Evolutionary conservation across 768 basidiomycete species (phyloP).

Genomic region (Trametes maxima): DNA sequence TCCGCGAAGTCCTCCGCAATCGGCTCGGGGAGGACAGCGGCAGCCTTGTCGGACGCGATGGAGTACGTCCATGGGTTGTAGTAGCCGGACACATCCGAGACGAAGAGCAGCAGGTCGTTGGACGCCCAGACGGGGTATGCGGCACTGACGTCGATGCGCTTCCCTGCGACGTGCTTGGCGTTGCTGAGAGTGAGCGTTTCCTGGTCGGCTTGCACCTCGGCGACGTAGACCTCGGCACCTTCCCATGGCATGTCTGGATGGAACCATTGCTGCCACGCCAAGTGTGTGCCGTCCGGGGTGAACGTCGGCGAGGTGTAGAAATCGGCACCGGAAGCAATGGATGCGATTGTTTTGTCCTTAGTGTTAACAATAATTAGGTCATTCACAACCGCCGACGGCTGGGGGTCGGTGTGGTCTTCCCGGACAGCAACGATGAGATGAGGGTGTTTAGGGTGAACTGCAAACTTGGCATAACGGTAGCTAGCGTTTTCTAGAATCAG

Average conservation of each 20-base stretch:
- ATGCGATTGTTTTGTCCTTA: slow-evolving; percentile 42
- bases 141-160: slow-evolving; percentile 51
- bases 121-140: slow-evolving; percentile 62
- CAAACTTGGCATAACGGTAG: slow-evolving; percentile 66
- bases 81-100: slow-evolving; percentile 65
- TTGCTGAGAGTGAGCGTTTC: slow-evolving; percentile 38
- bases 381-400: slow-evolving; percentile 55
- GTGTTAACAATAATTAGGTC: slow-evolving; percentile 60
- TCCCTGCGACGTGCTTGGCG: slow-evolving; percentile 51
- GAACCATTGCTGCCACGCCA: slow-evolving; percentile 70
- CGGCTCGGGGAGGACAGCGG: slow-evolving; percentile 45
- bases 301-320: slow-evolving; percentile 69
- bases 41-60: slow-evolving; percentile 34
- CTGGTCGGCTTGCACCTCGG: slow-evolving; percentile 41
- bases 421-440: slow-evolving; percentile 61
- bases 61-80: slow-evolving; percentile 67
- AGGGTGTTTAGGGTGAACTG: slow-evolving; percentile 53
- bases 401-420: slow-evolving; percentile 68
- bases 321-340: slow-evolving; percentile 61
- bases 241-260: slow-evolving; percentile 79
- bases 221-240: slow-evolving; percentile 57
- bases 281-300: slow-evolving; percentile 56
- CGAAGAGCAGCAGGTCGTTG: slow-evolving; percentile 60
- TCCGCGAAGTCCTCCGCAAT: slow-evolving; percentile 57
- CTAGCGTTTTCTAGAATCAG: slow-evolving; percentile 44